Evolutionary conservation across 805 yeast genomes (phyloP).

Genomic region (Scheffersomyces lignosus): DNA sequence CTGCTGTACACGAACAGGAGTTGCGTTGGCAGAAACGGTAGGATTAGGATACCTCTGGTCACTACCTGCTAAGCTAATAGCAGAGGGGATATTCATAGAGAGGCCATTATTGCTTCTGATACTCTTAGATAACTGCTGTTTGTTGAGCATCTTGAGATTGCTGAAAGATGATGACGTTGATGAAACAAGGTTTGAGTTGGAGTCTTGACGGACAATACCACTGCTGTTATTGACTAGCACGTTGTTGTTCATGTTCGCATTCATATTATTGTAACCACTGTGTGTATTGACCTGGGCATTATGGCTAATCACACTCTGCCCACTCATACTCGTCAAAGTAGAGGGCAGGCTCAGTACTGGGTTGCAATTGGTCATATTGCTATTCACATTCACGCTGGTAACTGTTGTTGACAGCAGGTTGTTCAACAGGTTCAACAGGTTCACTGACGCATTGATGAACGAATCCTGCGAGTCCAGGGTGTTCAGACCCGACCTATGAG

Average conservation of each 20-base stretch:
- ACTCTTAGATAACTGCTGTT: constrained; percentile 17
- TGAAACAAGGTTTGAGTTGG: constrained; percentile 8
- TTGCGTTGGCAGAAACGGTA: not conserved
- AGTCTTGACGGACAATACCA: constrained; percentile 12
- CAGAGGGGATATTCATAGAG: constrained; percentile 30
- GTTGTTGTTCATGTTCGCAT: too few relatives aligned
- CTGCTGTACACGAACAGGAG: too few relatives aligned
- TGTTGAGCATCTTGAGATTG: constrained; percentile 17
- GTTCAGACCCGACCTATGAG: constrained; percentile 1
- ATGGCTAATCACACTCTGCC: too few relatives aligned
- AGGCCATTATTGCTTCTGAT: constrained; percentile 23
- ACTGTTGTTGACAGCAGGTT: constrained; percentile 1
- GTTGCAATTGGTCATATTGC: too few relatives aligned
- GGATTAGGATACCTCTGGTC: constrained; percentile 1
- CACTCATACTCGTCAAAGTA: too few relatives aligned
- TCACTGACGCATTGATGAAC: constrained; percentile 2
- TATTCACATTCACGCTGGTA: not conserved
- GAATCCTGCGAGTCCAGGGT: constrained; percentile 5
- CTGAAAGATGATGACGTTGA: constrained; percentile 12
- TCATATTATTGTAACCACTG: too few relatives aligned
- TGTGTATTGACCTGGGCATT: too few relatives aligned
- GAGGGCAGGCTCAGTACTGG: too few relatives aligned
- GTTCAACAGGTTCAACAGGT: constrained; percentile 1
- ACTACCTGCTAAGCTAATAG: constrained; percentile 10
- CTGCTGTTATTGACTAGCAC: constrained; percentile 2